A percentile compares a stretch with the other conserved stretches of the same genome.
Conservation (phyloP, 1,139 yeast genomes). For the Debaryomyces robertsiae region DNA sequence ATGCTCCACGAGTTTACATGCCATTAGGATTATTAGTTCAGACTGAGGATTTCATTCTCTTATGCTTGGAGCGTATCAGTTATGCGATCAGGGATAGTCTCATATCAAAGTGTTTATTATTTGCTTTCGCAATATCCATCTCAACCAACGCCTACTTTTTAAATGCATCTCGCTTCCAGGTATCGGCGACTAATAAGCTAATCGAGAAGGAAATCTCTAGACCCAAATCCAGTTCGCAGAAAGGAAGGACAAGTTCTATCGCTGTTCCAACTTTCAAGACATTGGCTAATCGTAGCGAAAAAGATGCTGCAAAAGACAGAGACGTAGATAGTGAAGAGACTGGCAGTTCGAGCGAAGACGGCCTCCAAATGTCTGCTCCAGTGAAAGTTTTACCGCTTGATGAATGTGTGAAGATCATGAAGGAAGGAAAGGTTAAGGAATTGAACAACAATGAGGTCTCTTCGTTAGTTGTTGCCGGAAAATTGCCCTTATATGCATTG, state of each 20-base stretch:
- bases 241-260: constrained; percentile 4
- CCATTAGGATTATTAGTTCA: constrained; percentile 66
- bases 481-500: constrained; percentile 87
- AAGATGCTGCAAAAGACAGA: constrained; percentile 3
- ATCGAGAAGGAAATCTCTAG: constrained; percentile 42
- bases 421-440: constrained; percentile 70
- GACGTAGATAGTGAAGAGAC: constrained; percentile 7
- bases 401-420: constrained; percentile 62
- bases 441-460: constrained; percentile 75
- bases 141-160: constrained; percentile 82
- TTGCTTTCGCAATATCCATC: constrained; percentile 74
- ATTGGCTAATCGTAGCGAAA: constrained; percentile 2
- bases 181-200: constrained; percentile 45
- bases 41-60: constrained; percentile 63
- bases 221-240: constrained; percentile 21
- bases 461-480: constrained; percentile 69
- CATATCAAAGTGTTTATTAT: constrained; percentile 74
- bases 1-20: constrained; percentile 68
- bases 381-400: constrained; percentile 48
- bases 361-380: constrained; percentile 29
- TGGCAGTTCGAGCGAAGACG: constrained; percentile 20
- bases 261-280: constrained; percentile 1
- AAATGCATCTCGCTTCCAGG: constrained; percentile 69
- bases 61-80: constrained; percentile 59
- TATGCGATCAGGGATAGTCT: constrained; percentile 80